A percentile compares a stretch with the other conserved stretches of the same genome.
Conservation (phyloP, 371 early-diverging fungal genomes). For the Mycotypha africana region DNA sequence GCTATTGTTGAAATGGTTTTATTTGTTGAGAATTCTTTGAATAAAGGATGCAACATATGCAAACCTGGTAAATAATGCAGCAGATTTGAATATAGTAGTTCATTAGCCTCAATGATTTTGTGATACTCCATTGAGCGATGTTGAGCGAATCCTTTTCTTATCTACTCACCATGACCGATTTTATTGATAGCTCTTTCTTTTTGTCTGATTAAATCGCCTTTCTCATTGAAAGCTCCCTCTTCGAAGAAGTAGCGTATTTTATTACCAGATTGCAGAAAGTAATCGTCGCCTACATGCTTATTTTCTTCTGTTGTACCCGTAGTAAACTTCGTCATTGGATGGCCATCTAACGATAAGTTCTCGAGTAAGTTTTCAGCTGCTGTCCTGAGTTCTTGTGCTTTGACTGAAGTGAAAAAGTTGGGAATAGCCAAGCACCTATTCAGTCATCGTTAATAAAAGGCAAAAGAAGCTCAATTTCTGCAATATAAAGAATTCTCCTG, state of each 20-base stretch:
- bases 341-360: conserved; percentile 62
- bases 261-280: conserved; percentile 82
- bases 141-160: too few relatives aligned
- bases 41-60: conserved; percentile 74
- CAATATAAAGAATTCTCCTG: background rate
- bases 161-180: conserved; percentile 92
- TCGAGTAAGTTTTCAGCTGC: conserved; percentile 59
- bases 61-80: too few relatives aligned
- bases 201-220: conserved; percentile 56
- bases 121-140: too few relatives aligned
- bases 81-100: too few relatives aligned
- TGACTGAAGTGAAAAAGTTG: conserved; percentile 55
- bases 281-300: conserved; percentile 80
- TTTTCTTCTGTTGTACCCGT: conserved; percentile 60
- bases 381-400: conserved; percentile 43
- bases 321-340: conserved; percentile 77
- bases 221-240: conserved; percentile 69
- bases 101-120: too few relatives aligned
- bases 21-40: conserved; percentile 57
- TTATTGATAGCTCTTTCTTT: conserved; percentile 80
- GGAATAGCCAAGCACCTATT: conserved; percentile 66
- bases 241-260: conserved; percentile 88
- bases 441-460: too few relatives aligned
- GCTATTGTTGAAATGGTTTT: conserved; percentile 52
- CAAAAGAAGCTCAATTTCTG: too few relatives aligned